Evolutionary conservation across 441 rosid species (phyloP), one percentile per base, ranked within the genome.

Genomic region (Euphorbia celastroides): DNA sequence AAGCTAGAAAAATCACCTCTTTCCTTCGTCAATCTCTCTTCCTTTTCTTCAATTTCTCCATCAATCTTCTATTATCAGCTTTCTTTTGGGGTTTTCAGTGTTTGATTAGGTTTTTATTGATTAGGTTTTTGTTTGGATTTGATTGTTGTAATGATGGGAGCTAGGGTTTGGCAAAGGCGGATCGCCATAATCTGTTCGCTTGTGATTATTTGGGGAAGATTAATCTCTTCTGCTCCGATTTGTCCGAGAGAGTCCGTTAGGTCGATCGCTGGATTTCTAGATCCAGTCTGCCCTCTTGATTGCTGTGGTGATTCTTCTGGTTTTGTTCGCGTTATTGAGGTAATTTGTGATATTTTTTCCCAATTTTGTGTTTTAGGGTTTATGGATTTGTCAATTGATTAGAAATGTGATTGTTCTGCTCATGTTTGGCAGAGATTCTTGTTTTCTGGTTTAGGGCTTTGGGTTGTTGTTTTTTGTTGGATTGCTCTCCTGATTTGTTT

Each of bases 271-370:
- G 77, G 79, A 73, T 79, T 84, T 71, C 77, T 70, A 58, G 78
- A 88, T 77, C 79, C 62, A 26, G 55, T 36, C 64, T 89, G 84
- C 69, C 68, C 60, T 27, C 48, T 70, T 62, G 71, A 55, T 66
- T 71, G 32, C 31, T 48, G 19, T 54, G 23, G 41, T 68, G 72
- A 70, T 27, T 83, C 77, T 70, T 63, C 77, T 70, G 26, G 31
- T 60, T 75, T 82, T 46, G 44, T 77, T 62, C 77, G 82, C 14
- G 85, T 89, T 67, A 82, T 79, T 17, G 93, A 92, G 95, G 98
- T 92, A 82, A 5, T n/a, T 51, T 23, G 11, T 32, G n/a, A 60
- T 62, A 20, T 8, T 0, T 10, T 34, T 0, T 14, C 64, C 38
- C 14, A 2, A 6, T 42, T 42, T 42, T 42, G 48, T 4, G 27